Evolutionary conservation across 805 yeast genomes (phyloP).

Genomic region (Zygosaccharomyces siamensis): DNA sequence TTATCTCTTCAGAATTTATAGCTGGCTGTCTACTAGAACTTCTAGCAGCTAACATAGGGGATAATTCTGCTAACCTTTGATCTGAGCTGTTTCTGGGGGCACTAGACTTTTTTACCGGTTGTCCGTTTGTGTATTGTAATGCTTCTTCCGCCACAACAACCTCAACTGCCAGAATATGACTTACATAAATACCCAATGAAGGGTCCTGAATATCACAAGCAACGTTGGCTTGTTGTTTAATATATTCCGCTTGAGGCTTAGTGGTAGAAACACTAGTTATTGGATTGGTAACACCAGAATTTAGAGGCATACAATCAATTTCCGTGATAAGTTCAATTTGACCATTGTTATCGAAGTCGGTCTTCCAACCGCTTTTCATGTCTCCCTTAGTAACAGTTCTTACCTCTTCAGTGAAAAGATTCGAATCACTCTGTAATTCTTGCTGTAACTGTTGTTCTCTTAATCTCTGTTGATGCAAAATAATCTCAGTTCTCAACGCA

Average conservation of each 20-base stretch:
- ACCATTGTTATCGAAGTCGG: constrained; percentile 78
- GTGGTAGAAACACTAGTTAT: constrained; percentile 42
- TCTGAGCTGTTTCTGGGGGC: constrained; percentile 25
- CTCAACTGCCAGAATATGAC: constrained; percentile 76
- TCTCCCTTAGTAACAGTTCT: constrained; percentile 75
- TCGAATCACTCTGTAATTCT: constrained; percentile 34
- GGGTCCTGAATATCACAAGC: constrained; percentile 83
- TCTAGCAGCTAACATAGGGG: constrained; percentile 41
- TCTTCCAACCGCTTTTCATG: constrained; percentile 89
- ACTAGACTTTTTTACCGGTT: constrained; percentile 22
- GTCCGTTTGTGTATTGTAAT: constrained; percentile 40
- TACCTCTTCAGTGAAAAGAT: constrained; percentile 63
- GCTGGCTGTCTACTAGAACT: constrained; percentile 19
- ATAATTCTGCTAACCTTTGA: constrained; percentile 41
- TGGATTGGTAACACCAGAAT: constrained; percentile 49
- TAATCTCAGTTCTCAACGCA: constrained; percentile 34
- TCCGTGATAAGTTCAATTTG: constrained; percentile 75
- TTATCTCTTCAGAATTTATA: constrained; percentile 22
- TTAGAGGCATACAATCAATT: constrained; percentile 52
- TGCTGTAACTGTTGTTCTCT: constrained; percentile 32
- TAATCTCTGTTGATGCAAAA: constrained; percentile 31
- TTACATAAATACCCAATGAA: constrained; percentile 67
- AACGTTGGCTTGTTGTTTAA: constrained; percentile 42
- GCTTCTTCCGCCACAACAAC: constrained; percentile 92
- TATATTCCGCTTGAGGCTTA: constrained; percentile 27